These are phyloP conservation scores for Cephalotrichum gorgonifer DNA, from an alignment of 2,329 filamentous ascomycete genomes.

Conservation along the genomic window DNA sequence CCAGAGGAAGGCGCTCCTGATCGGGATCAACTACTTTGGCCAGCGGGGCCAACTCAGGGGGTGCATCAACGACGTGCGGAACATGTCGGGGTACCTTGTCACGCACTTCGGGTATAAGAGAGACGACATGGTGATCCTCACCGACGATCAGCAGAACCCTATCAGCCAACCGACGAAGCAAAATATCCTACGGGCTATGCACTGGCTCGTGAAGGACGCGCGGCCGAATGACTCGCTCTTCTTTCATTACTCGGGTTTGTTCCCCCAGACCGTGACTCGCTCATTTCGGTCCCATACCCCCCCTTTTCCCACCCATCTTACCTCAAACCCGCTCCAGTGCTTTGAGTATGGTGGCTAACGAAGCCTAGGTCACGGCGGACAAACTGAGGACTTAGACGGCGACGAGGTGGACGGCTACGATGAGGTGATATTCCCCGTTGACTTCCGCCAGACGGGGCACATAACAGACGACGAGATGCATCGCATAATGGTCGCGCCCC, in stretches of 20 bases:
- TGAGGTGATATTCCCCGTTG: slow-evolving; percentile 75
- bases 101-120: slow-evolving; percentile 85
- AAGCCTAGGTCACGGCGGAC: slow-evolving; percentile 62
- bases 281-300: too few relatives aligned
- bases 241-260: slow-evolving; percentile 85
- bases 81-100: slow-evolving; percentile 87
- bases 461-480: slow-evolving; percentile 82
- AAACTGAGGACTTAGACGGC: slow-evolving; percentile 68
- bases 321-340: not conserved
- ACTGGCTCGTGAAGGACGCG: slow-evolving; percentile 94
- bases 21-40: slow-evolving; percentile 95
- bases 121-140: slow-evolving; percentile 95
- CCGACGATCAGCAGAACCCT: slow-evolving; percentile 92
- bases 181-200: slow-evolving; percentile 92
- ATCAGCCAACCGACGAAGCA: slow-evolving; percentile 96
- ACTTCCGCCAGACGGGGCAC: slow-evolving; percentile 69
- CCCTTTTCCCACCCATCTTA: not conserved
- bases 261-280: too few relatives aligned
- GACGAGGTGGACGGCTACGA: slow-evolving; percentile 77
- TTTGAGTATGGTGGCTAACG: slow-evolving; percentile 8
- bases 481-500: slow-evolving; percentile 53
- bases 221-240: slow-evolving; percentile 88
- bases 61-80: slow-evolving; percentile 95
- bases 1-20: slow-evolving; percentile 75
- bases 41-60: slow-evolving; percentile 84